These are phyloP conservation scores for Zelonia costaricensis DNA, from an alignment of 208 protist species.

Conservation along the genomic window DNA sequence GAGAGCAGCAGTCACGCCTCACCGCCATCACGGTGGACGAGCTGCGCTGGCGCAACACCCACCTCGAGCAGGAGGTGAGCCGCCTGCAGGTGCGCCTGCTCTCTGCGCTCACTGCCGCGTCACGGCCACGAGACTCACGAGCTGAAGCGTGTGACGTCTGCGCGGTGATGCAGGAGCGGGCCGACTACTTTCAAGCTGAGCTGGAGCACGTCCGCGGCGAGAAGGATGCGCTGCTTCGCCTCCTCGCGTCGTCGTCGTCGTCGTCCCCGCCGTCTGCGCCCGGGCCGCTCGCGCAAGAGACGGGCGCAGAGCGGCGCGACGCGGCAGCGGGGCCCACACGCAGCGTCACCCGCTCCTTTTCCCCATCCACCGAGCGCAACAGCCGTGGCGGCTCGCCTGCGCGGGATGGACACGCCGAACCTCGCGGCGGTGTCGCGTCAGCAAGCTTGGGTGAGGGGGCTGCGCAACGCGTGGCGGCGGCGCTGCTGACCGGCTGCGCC, in stretches of 20 bases:
- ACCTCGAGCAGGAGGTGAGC: constrained; percentile 39
- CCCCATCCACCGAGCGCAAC: too few relatives aligned
- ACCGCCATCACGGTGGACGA: constrained; percentile 44
- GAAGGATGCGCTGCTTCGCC: constrained; percentile 33
- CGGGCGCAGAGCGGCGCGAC: too few relatives aligned
- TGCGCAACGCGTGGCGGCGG: constrained; percentile 24
- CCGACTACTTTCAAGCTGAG: constrained; percentile 33
- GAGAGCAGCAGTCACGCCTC: constrained; percentile 7
- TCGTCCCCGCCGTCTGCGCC: too few relatives aligned
- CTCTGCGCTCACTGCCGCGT: constrained; percentile 10
- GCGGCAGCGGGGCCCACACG: too few relatives aligned
- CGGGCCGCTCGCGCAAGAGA: too few relatives aligned
- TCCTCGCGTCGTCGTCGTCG: neutral
- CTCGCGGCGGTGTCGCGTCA: too few relatives aligned
- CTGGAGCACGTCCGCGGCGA: constrained; percentile 31
- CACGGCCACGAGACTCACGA: neutral
- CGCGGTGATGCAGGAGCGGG: constrained; percentile 16
- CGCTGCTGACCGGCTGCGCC: constrained; percentile 53
- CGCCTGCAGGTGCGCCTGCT: constrained; percentile 28
- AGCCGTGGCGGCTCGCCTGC: too few relatives aligned
- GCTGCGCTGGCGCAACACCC: constrained; percentile 50
- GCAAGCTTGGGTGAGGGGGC: too few relatives aligned
- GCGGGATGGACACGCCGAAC: too few relatives aligned
- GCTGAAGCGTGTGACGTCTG: constrained; percentile 9
- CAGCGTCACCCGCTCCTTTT: too few relatives aligned